Evolutionary conservation across 2,329 filamentous ascomycete genomes (phyloP).

Genomic region (Zymoseptoria passerinii): DNA sequence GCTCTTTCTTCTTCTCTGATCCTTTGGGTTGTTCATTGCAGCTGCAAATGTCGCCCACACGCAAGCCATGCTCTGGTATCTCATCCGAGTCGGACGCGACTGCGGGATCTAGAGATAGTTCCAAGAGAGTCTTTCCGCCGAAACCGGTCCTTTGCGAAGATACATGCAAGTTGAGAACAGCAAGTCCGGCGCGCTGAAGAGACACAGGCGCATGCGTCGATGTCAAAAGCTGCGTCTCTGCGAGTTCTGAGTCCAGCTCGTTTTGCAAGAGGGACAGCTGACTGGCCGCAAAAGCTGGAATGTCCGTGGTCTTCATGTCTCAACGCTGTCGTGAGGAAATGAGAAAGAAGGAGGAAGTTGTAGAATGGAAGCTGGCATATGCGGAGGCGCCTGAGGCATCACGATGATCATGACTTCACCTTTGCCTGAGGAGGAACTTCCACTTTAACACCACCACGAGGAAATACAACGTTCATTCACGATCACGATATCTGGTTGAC

Average conservation of each 20-base stretch:
- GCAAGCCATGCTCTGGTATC: slow-evolving; percentile 66
- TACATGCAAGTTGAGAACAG: slow-evolving; percentile 66
- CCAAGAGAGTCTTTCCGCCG: slow-evolving; percentile 82
- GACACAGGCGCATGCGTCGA: slow-evolving; percentile 58
- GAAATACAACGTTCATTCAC: no score
- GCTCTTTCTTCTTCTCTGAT: slow-evolving; percentile 61
- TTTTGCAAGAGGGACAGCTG: slow-evolving; percentile 63
- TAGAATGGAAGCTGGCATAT: no score
- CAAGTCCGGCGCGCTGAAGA: slow-evolving; percentile 69
- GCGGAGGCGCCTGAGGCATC: no score
- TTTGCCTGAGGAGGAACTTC: no score
- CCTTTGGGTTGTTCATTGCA: slow-evolving; percentile 66
- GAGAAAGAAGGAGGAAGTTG: slow-evolving; percentile 1
- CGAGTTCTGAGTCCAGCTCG: slow-evolving; percentile 65
- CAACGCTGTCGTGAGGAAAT: not conserved
- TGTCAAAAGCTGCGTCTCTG: slow-evolving; percentile 60
- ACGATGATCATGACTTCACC: no score
- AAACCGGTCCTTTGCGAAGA: slow-evolving; percentile 75
- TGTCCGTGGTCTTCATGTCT: slow-evolving; percentile 35
- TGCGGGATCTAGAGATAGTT: slow-evolving; percentile 67
- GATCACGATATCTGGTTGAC: no score
- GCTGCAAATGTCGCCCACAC: slow-evolving; percentile 72
- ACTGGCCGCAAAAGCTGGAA: slow-evolving; percentile 59
- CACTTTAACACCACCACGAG: no score
- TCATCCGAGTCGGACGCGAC: slow-evolving; percentile 40